Evolutionary conservation across 169 alveolate genomes (phyloP).

Genomic region (Babesia ovata): DNA sequence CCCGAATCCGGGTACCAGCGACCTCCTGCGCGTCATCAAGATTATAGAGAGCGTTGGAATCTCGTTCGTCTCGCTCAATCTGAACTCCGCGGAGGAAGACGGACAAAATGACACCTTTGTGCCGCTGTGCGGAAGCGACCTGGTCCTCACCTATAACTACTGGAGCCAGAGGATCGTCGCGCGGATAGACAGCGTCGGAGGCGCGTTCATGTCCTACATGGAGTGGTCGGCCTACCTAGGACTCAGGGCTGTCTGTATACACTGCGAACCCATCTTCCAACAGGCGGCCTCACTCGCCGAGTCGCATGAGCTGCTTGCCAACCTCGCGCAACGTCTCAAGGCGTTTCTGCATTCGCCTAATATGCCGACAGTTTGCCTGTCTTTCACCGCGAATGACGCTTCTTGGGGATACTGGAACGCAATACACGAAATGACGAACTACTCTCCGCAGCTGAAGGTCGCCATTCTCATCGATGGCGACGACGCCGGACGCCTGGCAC

Average conservation of each 20-base stretch:
- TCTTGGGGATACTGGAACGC: conserved; percentile 63
- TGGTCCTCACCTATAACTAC: conserved; percentile 50
- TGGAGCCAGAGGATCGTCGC: conserved; percentile 69
- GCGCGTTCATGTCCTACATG: conserved; percentile 39
- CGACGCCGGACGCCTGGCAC: conserved; percentile 14
- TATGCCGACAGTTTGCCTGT: conserved; percentile 52
- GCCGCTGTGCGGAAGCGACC: conserved; percentile 67
- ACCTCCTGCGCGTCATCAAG: conserved; percentile 44
- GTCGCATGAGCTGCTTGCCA: conserved; percentile 35
- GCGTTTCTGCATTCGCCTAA: conserved; percentile 39
- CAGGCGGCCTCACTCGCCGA: conserved; percentile 11
- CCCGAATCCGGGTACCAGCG: conserved; percentile 17
- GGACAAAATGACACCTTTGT: conserved; percentile 14
- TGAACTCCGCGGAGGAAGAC: conserved; percentile 36
- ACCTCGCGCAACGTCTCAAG: conserved; percentile 35
- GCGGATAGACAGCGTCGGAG: conserved; percentile 11
- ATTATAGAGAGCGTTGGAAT: conserved; percentile 50
- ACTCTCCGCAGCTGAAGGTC: conserved; percentile 40
- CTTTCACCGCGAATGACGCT: conserved; percentile 25
- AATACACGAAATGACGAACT: conserved; percentile 52
- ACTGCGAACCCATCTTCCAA: conserved; percentile 17
- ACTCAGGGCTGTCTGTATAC: conserved; percentile 35
- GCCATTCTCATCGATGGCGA: conserved; percentile 35
- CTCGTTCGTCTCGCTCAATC: conserved; percentile 45
- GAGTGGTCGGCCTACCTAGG: conserved; percentile 61